Evolutionary conservation across 2,329 filamentous ascomycete species (phyloP).

Genomic region (Ophiostoma quercus): DNA sequence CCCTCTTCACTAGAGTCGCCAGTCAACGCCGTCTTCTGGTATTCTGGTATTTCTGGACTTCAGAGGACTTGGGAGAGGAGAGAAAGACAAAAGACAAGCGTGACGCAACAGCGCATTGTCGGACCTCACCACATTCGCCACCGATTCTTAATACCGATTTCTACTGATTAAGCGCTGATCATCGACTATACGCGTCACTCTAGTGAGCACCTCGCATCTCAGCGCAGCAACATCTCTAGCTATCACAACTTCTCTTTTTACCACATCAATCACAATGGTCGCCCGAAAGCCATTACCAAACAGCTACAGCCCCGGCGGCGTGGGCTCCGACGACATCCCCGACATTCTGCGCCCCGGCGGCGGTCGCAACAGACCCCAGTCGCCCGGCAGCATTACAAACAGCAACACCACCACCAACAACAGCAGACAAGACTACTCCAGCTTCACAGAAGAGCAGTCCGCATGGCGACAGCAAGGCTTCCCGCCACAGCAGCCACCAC

Average conservation of each 20-base stretch:
- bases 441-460: slow-evolving; percentile 35
- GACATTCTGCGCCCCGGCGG: slow-evolving; percentile 35
- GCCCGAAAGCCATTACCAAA: slow-evolving; percentile 38
- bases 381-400: background rate
- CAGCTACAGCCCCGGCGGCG: slow-evolving; percentile 22
- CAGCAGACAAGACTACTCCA: slow-evolving; percentile 24
- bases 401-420: background rate
- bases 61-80: no score
- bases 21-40: no score
- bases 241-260: no score
- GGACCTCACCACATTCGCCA: no score
- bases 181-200: background rate
- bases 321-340: slow-evolving; percentile 30
- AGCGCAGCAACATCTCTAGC: background rate
- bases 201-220: background rate
- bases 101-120: background rate
- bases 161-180: background rate
- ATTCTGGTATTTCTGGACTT: no score
- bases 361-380: slow-evolving; percentile 12
- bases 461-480: slow-evolving; percentile 32
- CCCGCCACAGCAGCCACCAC: background rate
- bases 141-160: background rate
- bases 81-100: background rate
- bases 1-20: background rate
- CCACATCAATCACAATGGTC: slow-evolving; percentile 36